These are phyloP conservation scores for Rubroboletus satanas DNA, from an alignment of 768 basidiomycete species.

Conservation along the genomic window DNA sequence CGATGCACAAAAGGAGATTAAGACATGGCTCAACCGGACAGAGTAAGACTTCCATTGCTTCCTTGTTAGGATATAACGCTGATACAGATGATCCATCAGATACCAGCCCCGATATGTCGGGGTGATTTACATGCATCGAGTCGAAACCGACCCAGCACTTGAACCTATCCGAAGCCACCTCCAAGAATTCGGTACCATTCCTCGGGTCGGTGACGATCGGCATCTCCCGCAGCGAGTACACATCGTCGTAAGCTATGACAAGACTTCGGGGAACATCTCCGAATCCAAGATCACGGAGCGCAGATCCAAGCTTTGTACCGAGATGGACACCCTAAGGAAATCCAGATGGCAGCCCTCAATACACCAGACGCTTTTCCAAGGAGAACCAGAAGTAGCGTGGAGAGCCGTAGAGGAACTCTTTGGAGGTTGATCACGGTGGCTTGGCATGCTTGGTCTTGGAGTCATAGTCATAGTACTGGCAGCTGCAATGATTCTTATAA, in stretches of 20 bases:
- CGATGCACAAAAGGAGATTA: slow-evolving; percentile 5
- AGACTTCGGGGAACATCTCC: neutral
- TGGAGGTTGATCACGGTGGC: neutral
- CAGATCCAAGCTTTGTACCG: neutral
- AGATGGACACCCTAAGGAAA: neutral
- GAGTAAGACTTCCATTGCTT: neutral
- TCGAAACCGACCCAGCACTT: slow-evolving; percentile 12
- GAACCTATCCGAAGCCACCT: slow-evolving; percentile 7
- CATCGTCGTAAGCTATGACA: slow-evolving; percentile 14
- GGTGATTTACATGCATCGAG: slow-evolving; percentile 18
- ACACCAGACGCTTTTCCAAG: slow-evolving; percentile 3
- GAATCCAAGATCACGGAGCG: neutral
- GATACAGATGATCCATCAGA: neutral
- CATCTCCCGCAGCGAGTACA: neutral
- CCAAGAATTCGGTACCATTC: neutral
- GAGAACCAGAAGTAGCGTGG: slow-evolving; percentile 14
- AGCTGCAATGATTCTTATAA: neutral
- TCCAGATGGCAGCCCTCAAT: neutral
- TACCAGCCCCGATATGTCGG: slow-evolving; percentile 3
- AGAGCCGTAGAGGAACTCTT: slow-evolving; percentile 10
- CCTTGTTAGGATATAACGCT: too few species aligned
- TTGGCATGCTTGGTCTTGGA: neutral
- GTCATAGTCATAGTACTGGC: neutral
- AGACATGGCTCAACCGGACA: neutral
- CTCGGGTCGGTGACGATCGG: neutral